Evolutionary conservation across 2,329 filamentous ascomycete genomes (phyloP).

Genomic region (Metarhizium guizhouense): DNA sequence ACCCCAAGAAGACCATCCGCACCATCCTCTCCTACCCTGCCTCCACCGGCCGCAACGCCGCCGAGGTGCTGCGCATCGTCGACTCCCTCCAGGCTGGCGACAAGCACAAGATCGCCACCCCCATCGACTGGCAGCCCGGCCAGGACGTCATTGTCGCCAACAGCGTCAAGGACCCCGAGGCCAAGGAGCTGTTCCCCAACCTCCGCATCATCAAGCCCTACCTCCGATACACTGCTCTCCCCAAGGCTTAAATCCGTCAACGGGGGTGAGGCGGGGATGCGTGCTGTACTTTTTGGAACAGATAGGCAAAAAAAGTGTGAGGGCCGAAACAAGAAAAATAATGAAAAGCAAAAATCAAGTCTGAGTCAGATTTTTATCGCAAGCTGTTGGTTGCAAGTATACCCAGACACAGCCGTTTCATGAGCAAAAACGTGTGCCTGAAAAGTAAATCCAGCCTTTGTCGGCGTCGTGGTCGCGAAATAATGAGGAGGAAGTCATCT

Average conservation of each 20-base stretch:
- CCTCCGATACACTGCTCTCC: conserved; percentile 61
- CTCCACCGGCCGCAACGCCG: conserved; percentile 75
- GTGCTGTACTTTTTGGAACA: too few relatives aligned
- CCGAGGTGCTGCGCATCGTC: conserved; percentile 69
- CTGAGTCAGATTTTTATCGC: too few relatives aligned
- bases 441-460: too few relatives aligned
- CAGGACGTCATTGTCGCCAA: conserved; percentile 92
- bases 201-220: conserved; percentile 62
- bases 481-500: too few relatives aligned
- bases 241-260: background rate
- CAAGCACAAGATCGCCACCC: conserved; percentile 79
- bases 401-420: too few relatives aligned
- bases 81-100: conserved; percentile 77
- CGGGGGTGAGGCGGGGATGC: too few relatives aligned
- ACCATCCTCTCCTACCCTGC: conserved; percentile 90
- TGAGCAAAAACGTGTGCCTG: too few relatives aligned
- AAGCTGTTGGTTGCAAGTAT: too few relatives aligned
- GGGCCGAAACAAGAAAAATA: too few relatives aligned
- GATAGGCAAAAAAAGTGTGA: too few relatives aligned
- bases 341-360: too few relatives aligned
- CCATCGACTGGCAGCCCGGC: conserved; percentile 82
- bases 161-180: conserved; percentile 72
- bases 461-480: too few relatives aligned
- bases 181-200: conserved; percentile 79
- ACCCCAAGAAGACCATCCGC: conserved; percentile 87